Evolutionary conservation across 225 moss, liverwort and hornwort genomes (phyloP).

Genomic region (Bryum argenteum): DNA sequence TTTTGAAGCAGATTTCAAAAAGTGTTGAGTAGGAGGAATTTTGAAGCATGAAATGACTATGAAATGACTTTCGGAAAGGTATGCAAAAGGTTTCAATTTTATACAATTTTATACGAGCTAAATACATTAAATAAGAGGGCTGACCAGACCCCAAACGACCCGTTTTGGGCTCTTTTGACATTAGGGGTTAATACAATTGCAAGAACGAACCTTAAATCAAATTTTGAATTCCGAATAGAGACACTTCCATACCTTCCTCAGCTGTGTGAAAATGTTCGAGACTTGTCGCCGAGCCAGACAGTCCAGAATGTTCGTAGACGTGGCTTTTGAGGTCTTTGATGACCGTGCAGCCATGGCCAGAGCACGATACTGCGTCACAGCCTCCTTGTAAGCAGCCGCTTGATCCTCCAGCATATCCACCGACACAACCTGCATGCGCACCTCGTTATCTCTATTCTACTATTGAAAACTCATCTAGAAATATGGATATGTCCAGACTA

Average conservation of each 20-base stretch:
- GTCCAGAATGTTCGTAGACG: slow-evolving; percentile 53
- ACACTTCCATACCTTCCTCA: slow-evolving; percentile 67
- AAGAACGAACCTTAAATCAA: neutral
- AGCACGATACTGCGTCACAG: slow-evolving; percentile 78
- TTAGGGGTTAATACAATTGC: neutral
- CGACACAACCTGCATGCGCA: slow-evolving; percentile 57
- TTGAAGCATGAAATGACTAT: too few relatives aligned
- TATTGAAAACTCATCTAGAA: neutral
- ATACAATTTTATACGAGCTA: too few relatives aligned
- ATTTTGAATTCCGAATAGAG: neutral
- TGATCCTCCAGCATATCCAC: slow-evolving; percentile 78
- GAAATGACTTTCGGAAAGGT: too few relatives aligned
- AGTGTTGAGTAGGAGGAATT: too few relatives aligned
- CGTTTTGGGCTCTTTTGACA: too few relatives aligned
- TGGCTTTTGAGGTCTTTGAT: slow-evolving; percentile 52
- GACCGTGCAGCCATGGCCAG: slow-evolving; percentile 77
- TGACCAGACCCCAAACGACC: too few relatives aligned
- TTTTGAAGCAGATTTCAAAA: too few relatives aligned
- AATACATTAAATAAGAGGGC: too few relatives aligned
- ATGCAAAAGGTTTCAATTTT: too few relatives aligned
- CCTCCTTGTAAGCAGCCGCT: slow-evolving; percentile 73
- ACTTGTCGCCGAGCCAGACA: slow-evolving; percentile 75
- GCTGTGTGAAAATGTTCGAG: slow-evolving; percentile 90
- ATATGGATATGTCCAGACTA: neutral
- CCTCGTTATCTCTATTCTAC: neutral